phyloP scores from a whole-genome alignment of 345 rosid genomes.

The Camelina laxa region DNA sequence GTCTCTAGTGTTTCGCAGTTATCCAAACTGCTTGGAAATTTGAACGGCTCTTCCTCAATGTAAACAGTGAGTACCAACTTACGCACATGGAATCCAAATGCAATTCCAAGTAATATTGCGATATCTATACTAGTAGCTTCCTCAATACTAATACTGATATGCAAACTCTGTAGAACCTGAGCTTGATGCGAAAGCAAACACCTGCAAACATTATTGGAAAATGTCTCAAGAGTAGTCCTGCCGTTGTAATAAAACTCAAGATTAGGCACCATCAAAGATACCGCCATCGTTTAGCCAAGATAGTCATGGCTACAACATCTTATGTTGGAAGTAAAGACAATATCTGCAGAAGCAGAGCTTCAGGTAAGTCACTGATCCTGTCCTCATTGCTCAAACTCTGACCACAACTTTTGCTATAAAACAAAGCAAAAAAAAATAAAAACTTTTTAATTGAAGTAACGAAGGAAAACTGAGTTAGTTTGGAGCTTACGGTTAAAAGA shows the following conservation, averaged over 20 bases:
- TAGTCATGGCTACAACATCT: neutral
- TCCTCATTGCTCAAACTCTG: constrained; percentile 3
- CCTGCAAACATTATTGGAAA: neutral
- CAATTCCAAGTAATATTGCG: neutral
- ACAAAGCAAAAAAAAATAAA: neutral
- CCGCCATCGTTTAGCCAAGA: neutral
- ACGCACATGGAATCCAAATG: neutral
- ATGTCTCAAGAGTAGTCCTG: neutral
- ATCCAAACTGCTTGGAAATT: neutral
- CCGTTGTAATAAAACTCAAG: neutral
- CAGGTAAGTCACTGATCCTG: neutral
- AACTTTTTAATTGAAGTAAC: neutral
- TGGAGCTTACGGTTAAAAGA: neutral
- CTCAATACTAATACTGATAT: neutral
- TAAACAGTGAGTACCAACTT: neutral
- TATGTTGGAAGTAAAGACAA: neutral
- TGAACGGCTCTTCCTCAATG: neutral
- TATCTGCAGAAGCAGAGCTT: neutral
- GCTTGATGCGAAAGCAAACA: constrained; percentile 17
- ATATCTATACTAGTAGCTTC: neutral
- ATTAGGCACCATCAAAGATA: neutral
- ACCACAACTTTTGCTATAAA: neutral
- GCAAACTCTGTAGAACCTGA: neutral
- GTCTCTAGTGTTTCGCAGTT: neutral
- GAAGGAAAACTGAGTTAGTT: neutral